phyloP scores from a whole-genome alignment of 495 filamentous ascomycete species.

The Trichocladium uniseriatum region DNA sequence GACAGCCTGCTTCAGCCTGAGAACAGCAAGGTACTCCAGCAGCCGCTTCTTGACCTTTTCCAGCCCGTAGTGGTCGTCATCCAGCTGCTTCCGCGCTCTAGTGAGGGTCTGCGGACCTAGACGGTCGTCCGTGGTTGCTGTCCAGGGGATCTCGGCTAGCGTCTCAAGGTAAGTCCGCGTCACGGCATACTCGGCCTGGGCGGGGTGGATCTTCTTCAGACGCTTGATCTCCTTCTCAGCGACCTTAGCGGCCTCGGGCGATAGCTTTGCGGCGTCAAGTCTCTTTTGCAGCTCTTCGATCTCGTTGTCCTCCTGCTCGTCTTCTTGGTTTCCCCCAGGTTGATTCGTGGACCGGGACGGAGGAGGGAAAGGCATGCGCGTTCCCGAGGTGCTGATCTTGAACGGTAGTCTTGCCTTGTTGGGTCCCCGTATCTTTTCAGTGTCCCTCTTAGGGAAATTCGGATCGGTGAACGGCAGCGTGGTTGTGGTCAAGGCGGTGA shows the following conservation, averaged over 20 bases:
- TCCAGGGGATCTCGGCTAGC: constrained; percentile 90
- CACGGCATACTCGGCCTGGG: constrained; percentile 91
- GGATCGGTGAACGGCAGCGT: constrained; percentile 44
- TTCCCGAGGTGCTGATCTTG: constrained; percentile 18
- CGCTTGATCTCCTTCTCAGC: constrained; percentile 82
- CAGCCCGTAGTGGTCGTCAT: constrained; percentile 93
- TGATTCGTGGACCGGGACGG: constrained; percentile 31
- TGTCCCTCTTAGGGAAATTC: constrained; percentile 35
- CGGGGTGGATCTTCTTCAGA: constrained; percentile 88
- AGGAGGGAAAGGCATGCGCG: constrained; percentile 36
- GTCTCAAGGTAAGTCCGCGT: constrained; percentile 93
- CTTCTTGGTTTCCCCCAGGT: constrained; percentile 34
- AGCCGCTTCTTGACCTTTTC: constrained; percentile 97
- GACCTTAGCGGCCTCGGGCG: constrained; percentile 62
- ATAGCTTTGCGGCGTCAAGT: constrained; percentile 68
- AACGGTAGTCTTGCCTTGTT: constrained; percentile 19
- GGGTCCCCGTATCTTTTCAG: constrained; percentile 27
- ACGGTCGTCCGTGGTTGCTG: constrained; percentile 72
- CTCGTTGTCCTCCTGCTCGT: constrained; percentile 70
- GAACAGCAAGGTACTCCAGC: constrained; percentile 89
- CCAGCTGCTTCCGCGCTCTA: constrained; percentile 77
- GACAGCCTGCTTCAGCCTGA: constrained; percentile 84
- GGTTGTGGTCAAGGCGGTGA: constrained; percentile 59
- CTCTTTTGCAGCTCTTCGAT: constrained; percentile 86
- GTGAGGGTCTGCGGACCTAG: constrained; percentile 73